Base-by-base conservation (phyloP, 2,329 filamentous ascomycete species). In the Cytospora piceae region DNA sequence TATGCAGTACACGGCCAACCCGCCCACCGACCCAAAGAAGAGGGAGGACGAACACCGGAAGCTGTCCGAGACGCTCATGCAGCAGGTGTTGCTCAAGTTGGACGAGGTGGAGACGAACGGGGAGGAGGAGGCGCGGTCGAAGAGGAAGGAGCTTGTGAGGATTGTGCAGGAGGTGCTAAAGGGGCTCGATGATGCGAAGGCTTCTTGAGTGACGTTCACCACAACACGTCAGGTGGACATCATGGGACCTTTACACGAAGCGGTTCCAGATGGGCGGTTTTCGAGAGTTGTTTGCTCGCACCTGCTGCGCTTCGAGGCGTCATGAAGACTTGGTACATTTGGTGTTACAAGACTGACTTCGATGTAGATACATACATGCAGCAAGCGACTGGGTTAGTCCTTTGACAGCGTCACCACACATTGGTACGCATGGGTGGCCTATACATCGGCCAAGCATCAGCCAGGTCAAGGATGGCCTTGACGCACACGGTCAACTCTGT, bases 81-180 rank as follows among this genome's bases (percentile, higher is more conserved):
- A 89, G 68, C 90, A 93, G 71, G 86, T 93, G 2, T 73, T 94
- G 46, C 78, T 95, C 69, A 94, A 94, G 78, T 77, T 93, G 49
- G 92, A 95, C 74, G 88, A 84, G 27, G 86, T 94, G 3, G 90
- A 94, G 70, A 89, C 88, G 0, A 88, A 90, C 57, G 90, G 90
- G 6, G 86, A 91, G 69, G 75, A 80, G 12, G 87, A 89, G 15
- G 87, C 90, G 31, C 82, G 91, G 68, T 77, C 82, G 15, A 85
- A 81, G 74, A 81, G 92, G 73, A 94, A 91, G 79, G 89, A 88
- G 65, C 76, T 94, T 59, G 90, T 94, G n/a, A 86, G 82, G 71
- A 83, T 90, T 69, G 88, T 90, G 4, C 90, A 94, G 74, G 83
- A 80, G 14, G 79, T 90, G 53, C 76, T 95, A 70, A 87, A 83